Evolutionary conservation across 768 basidiomycete genomes (phyloP), one percentile per base, ranked within the genome.

Genomic region (Tephrocybe sp.): DNA sequence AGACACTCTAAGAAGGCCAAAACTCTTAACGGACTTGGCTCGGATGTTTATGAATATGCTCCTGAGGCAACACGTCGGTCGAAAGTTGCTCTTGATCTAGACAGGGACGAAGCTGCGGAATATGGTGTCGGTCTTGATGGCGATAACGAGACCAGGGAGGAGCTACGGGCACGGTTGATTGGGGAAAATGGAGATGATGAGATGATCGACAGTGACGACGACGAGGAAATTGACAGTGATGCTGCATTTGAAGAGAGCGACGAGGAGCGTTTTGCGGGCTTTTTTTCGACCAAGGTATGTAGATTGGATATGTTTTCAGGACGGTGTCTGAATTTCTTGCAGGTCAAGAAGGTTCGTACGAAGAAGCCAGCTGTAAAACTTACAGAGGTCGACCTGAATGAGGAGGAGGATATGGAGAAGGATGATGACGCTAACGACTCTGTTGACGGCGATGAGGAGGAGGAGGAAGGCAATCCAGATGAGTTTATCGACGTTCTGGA

Each of bases 171-270:
- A 15, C 70, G 78, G 54, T 60, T 88, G 39, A 70, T 82, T 42
- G 79, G 76, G 5, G 79, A 80, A 53, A 65, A 74, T 28, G 75
- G 66, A 11, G 83, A 82, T 26, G 72, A 74, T 37, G 75, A 81
- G 49, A 66, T 60, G 53, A 75, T 90, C 55, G 83, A 75, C 27
- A 82, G 79, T 52, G 82, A 70, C 1, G 88, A 94, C 54, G 92
- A 94, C 60, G 90, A 93, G 60, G 90, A 93, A 52, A 80, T 93
- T 37, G 88, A 91, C 52, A 87, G 84, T 54, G 92, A 94, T 59
- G 84, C 76, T 53, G 92, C 89, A 1, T 89, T 91, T 52, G 88
- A 90, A 53, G 87, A 89, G 62, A 83, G 80, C 47, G 90, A 91
- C 27, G 84, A 84, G 49, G 90, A 93, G n/a, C 71, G 76, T 3